Percentiles rank a stretch among this genome's conserved stretches.
Conservation (phyloP, 768 basidiomycete species). For the Guyanaporus albipodus region DNA sequence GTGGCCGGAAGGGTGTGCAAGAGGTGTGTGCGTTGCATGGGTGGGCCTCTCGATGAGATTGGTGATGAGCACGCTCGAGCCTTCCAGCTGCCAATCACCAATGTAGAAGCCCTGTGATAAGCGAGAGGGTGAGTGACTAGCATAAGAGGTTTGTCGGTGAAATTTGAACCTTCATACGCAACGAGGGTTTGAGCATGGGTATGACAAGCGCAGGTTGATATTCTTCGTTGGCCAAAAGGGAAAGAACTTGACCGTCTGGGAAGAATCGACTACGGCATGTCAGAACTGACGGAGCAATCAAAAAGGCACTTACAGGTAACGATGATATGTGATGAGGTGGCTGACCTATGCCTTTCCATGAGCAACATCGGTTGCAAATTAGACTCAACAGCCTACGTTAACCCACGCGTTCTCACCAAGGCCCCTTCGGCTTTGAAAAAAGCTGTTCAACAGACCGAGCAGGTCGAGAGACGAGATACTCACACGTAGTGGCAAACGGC, state of each 20-base stretch:
- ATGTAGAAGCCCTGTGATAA: constrained; percentile 60
- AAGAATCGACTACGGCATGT: constrained; percentile 67
- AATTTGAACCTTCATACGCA: constrained; percentile 66
- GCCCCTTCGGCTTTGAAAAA: constrained; percentile 44
- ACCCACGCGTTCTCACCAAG: constrained; percentile 85
- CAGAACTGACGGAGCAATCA: neutral
- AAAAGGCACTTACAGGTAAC: constrained; percentile 65
- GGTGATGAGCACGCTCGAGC: constrained; percentile 53
- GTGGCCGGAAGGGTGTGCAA: constrained; percentile 7
- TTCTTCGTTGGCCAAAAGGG: constrained; percentile 81
- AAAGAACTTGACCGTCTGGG: constrained; percentile 81
- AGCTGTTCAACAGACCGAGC: constrained; percentile 1
- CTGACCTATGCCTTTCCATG: constrained; percentile 47
- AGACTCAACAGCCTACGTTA: constrained; percentile 49
- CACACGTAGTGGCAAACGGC: constrained; percentile 87
- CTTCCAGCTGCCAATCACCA: constrained; percentile 69
- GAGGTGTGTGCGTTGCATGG: neutral
- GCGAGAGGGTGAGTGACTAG: constrained; percentile 1
- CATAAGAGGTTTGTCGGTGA: neutral
- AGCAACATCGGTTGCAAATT: neutral
- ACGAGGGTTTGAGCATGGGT: constrained; percentile 66
- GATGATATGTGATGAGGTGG: constrained; percentile 89
- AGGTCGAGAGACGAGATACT: constrained; percentile 22
- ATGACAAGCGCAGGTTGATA: constrained; percentile 66
- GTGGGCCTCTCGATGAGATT: constrained; percentile 54